Conservation (phyloP, 106 monocot genomes). For the Hemerocallis citrina region DNA sequence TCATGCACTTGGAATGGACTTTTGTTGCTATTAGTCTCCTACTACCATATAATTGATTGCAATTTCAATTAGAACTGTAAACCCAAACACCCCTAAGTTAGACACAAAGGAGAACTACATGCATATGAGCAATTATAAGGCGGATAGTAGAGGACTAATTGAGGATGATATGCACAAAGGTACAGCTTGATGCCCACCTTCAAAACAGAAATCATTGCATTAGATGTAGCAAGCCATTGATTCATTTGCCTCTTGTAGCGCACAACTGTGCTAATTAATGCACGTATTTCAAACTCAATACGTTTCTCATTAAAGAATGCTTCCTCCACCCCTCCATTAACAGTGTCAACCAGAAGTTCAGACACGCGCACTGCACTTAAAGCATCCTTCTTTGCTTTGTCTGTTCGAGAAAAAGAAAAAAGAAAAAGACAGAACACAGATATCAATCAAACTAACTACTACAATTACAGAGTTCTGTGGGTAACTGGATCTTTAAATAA, state of each 20-base stretch:
- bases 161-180: too few relatives aligned
- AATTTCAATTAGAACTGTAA: too few relatives aligned
- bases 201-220: slow-evolving; percentile 55
- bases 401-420: slow-evolving; percentile 32
- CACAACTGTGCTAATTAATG: slow-evolving; percentile 36
- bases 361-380: slow-evolving; percentile 52
- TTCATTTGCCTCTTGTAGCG: slow-evolving; percentile 70
- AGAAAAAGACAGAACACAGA: not conserved
- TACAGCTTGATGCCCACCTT: slow-evolving; percentile 39
- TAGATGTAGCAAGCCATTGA: slow-evolving; percentile 69
- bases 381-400: slow-evolving; percentile 75
- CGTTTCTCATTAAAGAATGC: slow-evolving; percentile 66
- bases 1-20: too few relatives aligned
- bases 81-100: too few relatives aligned
- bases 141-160: too few relatives aligned
- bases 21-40: too few relatives aligned
- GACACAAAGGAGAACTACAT: too few relatives aligned
- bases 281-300: slow-evolving; percentile 69
- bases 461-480: not conserved
- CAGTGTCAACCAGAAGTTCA: slow-evolving; percentile 63
- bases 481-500: not conserved
- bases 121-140: too few relatives aligned
- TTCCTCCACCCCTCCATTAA: slow-evolving; percentile 76
- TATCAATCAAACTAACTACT: not conserved
- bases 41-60: too few relatives aligned